Conservation (phyloP, 768 basidiomycete genomes). For the Psilocybe cyanescens region DNA sequence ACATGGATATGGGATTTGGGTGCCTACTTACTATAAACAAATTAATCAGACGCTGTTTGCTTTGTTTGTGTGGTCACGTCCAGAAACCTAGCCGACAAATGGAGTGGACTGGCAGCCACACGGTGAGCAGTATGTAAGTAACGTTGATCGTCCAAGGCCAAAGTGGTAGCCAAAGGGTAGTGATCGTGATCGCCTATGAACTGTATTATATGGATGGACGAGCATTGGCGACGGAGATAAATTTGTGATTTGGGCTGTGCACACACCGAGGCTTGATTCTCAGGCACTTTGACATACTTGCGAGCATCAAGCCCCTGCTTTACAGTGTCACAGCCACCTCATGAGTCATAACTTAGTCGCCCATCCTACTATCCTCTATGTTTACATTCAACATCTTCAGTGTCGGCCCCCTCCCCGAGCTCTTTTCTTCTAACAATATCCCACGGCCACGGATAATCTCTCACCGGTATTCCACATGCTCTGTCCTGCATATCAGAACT, state of each 20-base stretch:
- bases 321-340: background rate
- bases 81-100: too few species aligned
- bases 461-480: background rate
- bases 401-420: background rate
- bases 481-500: too few species aligned
- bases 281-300: too few species aligned
- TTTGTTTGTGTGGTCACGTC: background rate
- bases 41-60: background rate
- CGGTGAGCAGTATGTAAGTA: too few species aligned
- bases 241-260: background rate
- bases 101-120: too few species aligned
- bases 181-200: background rate
- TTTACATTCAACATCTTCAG: background rate
- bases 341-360: background rate
- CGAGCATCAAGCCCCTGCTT: too few species aligned
- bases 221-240: background rate
- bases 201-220: background rate
- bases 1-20: slow-evolving; percentile 1
- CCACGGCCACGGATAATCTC: background rate
- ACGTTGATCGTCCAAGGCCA: background rate
- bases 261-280: background rate
- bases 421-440: too few species aligned
- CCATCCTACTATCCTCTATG: too few species aligned
- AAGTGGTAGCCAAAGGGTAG: background rate
- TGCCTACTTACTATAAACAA: background rate